Percentiles rank a stretch among this genome's conserved stretches.
Evolutionary conservation across 495 filamentous ascomycete genomes (phyloP).

Genomic region (Penicillium steckii): DNA sequence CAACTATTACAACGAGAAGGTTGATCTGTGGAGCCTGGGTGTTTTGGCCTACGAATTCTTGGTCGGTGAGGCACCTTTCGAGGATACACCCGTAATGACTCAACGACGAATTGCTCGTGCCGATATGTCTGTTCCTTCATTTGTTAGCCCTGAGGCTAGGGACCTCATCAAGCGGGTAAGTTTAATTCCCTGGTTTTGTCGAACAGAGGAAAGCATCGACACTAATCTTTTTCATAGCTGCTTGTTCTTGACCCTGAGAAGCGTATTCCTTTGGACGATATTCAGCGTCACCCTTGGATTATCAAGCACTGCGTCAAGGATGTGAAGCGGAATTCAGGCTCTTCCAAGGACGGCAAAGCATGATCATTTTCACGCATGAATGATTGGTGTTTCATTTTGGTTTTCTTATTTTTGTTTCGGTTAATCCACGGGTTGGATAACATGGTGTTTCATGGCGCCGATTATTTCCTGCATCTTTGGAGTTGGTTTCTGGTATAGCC

Average conservation of each 20-base stretch:
- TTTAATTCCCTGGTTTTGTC: too few relatives aligned
- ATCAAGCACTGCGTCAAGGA: constrained; percentile 91
- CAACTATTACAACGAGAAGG: constrained; percentile 90
- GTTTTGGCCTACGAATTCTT: constrained; percentile 97
- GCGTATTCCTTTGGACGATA: constrained; percentile 83
- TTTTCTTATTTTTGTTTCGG: constrained; percentile 13
- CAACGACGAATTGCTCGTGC: constrained; percentile 83
- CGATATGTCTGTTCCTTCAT: constrained; percentile 90
- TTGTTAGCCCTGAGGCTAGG: constrained; percentile 85
- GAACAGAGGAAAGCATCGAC: background rate
- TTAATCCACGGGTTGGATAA: constrained; percentile 1
- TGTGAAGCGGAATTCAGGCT: constrained; percentile 46
- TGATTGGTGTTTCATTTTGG: constrained; percentile 16
- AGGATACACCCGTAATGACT: constrained; percentile 93
- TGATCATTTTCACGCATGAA: constrained; percentile 21
- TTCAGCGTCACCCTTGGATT: constrained; percentile 93
- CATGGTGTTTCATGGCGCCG: constrained; percentile 7
- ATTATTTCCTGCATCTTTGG: constrained; percentile 20
- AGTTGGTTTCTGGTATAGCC: constrained; percentile 19
- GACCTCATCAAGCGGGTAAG: constrained; percentile 89
- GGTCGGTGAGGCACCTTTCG: constrained; percentile 93
- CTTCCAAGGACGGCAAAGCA: constrained; percentile 38
- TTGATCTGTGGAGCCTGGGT: constrained; percentile 93
- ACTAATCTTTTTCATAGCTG: constrained; percentile 53
- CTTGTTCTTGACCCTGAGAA: constrained; percentile 94